Percentiles rank a stretch among this genome's conserved stretches.
These are phyloP conservation scores for Penicillium sclerotiorum DNA, from an alignment of 2,329 filamentous ascomycete species.

Conservation along the genomic window DNA sequence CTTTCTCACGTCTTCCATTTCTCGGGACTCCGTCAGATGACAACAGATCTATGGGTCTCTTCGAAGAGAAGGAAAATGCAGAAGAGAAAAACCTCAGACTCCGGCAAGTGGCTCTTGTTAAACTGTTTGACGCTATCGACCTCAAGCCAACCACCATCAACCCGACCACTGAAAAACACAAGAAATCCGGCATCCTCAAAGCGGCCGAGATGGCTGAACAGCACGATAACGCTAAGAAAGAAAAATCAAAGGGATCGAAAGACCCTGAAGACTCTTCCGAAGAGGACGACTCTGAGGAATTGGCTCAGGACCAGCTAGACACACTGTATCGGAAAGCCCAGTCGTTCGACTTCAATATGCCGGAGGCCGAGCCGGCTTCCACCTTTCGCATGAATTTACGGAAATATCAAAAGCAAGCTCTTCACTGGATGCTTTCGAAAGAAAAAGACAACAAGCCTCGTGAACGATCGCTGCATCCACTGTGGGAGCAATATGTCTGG, in stretches of 20 bases:
- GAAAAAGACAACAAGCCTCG: constrained; percentile 77
- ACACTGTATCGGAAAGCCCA: constrained; percentile 93
- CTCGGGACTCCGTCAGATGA: constrained; percentile 51
- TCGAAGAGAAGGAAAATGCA: constrained; percentile 79
- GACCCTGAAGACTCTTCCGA: constrained; percentile 52
- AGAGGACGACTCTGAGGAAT: constrained; percentile 84
- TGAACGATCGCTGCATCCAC: constrained; percentile 85
- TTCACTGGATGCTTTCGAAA: constrained; percentile 96
- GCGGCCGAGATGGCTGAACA: constrained; percentile 89
- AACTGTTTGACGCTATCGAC: constrained; percentile 85
- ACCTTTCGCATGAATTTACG: constrained; percentile 82
- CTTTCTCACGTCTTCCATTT: constrained; percentile 69
- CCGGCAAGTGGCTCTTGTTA: constrained; percentile 84
- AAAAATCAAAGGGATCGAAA: constrained; percentile 34
- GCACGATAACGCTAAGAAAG: constrained; percentile 61
- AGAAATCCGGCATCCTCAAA: constrained; percentile 79
- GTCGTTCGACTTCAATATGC: constrained; percentile 92
- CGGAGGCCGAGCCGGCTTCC: constrained; percentile 77
- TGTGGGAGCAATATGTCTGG: constrained; percentile 97
- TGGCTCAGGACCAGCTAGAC: constrained; percentile 95
- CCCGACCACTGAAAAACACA: constrained; percentile 72
- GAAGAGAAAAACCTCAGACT: constrained; percentile 84
- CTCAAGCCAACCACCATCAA: constrained; percentile 76
- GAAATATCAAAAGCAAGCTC: constrained; percentile 91
- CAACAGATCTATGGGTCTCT: constrained; percentile 73